A percentile compares a stretch with the other conserved stretches of the same genome.
Conservation (phyloP, 345 rosid genomes). For the Hibiscus syriacus region DNA sequence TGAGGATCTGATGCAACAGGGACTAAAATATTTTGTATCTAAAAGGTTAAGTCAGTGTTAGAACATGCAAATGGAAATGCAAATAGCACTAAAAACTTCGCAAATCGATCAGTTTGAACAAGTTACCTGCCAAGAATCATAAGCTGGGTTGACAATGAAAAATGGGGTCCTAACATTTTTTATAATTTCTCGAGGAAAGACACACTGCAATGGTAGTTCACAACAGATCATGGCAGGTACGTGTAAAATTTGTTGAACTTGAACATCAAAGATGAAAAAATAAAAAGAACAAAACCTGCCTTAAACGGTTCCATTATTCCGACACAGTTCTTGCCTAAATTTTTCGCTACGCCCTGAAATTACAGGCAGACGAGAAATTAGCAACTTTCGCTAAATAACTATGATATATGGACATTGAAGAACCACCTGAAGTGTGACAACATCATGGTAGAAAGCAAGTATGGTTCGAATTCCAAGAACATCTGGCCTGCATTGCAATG, state of each 20-base stretch:
- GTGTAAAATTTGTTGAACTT: background rate
- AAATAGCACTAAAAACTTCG: conserved; percentile 7
- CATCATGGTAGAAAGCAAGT: conserved; percentile 59
- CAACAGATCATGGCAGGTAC: background rate
- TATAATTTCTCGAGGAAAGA: conserved; percentile 62
- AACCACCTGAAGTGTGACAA: conserved; percentile 63
- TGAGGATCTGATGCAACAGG: conserved; percentile 51
- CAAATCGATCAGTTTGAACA: conserved; percentile 7
- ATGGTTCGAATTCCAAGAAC: conserved; percentile 50
- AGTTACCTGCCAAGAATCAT: conserved; percentile 93
- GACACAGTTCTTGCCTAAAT: conserved; percentile 41
- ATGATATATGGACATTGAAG: background rate
- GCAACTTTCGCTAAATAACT: background rate
- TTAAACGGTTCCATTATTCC: conserved; percentile 35
- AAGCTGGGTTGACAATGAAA: conserved; percentile 75
- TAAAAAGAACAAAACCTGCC: conserved; percentile 26
- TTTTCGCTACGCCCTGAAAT: conserved; percentile 50
- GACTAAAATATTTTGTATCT: conserved; percentile 68
- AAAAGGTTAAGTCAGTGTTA: conserved; percentile 21
- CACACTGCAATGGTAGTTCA: conserved; percentile 37
- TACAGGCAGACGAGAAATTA: background rate
- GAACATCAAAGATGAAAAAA: background rate
- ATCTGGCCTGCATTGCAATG: conserved; percentile 59
- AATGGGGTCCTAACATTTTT: conserved; percentile 56
- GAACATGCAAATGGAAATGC: conserved; percentile 5